A percentile compares a stretch with the other conserved stretches of the same genome.
phyloP scores from a whole-genome alignment of 2,329 filamentous ascomycete species.

The Seiridium unicorne region DNA sequence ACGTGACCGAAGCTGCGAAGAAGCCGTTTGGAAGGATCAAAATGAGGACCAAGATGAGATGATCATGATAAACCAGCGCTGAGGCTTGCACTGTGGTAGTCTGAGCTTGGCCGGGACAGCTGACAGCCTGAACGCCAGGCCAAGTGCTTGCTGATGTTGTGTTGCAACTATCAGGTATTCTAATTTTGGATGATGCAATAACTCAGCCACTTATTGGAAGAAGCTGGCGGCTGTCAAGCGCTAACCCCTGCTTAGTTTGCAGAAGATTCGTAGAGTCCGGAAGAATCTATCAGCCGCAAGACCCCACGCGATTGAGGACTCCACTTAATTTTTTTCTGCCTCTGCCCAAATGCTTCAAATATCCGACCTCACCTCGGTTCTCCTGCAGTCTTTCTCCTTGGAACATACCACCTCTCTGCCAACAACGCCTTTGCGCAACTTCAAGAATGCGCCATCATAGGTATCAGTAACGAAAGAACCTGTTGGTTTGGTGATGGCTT shows the following conservation, averaged over 20 bases:
- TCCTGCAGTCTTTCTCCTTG: background rate
- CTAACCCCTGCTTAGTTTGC: background rate
- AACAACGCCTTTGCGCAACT: conserved; percentile 4
- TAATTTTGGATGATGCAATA: background rate
- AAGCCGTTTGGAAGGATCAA: no score
- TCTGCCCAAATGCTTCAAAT: conserved; percentile 11
- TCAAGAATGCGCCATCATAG: no score
- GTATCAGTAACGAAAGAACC: no score
- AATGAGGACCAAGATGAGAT: no score
- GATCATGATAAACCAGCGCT: no score
- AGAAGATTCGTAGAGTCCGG: background rate
- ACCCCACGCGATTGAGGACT: background rate
- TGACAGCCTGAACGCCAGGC: no score
- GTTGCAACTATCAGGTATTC: background rate
- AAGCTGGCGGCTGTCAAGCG: no score
- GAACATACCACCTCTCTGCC: conserved; percentile 3
- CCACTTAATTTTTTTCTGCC: conserved; percentile 13
- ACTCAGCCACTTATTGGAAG: background rate
- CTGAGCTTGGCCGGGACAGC: no score
- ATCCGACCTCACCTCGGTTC: conserved; percentile 25
- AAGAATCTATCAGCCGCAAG: background rate
- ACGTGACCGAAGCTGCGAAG: no score
- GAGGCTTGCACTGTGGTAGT: no score
- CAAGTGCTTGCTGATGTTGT: background rate
- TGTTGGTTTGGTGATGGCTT: no score